Percentiles rank a stretch among this genome's conserved stretches.
Conservation (phyloP, 2,329 filamentous ascomycete genomes). For the Juglanconis sp. region DNA sequence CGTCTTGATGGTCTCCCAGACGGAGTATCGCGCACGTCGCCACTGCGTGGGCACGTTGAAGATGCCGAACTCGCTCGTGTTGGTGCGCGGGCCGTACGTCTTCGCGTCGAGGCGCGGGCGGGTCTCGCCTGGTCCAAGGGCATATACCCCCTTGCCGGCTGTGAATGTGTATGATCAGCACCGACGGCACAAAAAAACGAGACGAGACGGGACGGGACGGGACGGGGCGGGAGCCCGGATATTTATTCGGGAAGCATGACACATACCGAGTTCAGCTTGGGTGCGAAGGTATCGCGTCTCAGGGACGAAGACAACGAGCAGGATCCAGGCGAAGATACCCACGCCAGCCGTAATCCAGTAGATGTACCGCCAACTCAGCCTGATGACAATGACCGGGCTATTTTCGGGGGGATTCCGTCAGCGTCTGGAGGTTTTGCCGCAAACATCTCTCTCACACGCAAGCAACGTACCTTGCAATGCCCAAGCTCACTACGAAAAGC, state of each 20-base stretch:
- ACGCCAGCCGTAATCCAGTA: conserved; percentile 31
- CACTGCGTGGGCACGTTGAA: conserved; percentile 25
- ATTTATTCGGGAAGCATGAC: background rate
- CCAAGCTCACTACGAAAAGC: conserved; percentile 28
- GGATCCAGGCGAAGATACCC: conserved; percentile 28
- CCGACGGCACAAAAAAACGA: background rate
- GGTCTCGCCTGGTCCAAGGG: conserved; percentile 23
- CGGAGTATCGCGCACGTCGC: conserved; percentile 18
- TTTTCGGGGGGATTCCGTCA: background rate
- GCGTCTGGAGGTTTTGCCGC: background rate
- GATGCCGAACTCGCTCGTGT: conserved; percentile 26
- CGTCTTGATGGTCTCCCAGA: conserved; percentile 25
- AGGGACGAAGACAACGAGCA: conserved; percentile 27
- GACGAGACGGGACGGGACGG: background rate
- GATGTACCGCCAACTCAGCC: conserved; percentile 29
- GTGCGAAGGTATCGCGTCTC: conserved; percentile 28
- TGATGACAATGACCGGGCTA: conserved; percentile 25
- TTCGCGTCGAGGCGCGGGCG: conserved; percentile 26
- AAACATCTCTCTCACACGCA: background rate
- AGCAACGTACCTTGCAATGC: conserved; percentile 20
- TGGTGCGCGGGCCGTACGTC: conserved; percentile 23
- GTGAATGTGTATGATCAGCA: background rate
- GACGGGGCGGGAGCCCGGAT: background rate
- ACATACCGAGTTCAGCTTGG: conserved; percentile 24
- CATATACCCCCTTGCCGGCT: conserved; percentile 25